A percentile compares a stretch with the other conserved stretches of the same genome.
Conservation (phyloP, 495 filamentous ascomycete species). For the Penicillium waksmanii region DNA sequence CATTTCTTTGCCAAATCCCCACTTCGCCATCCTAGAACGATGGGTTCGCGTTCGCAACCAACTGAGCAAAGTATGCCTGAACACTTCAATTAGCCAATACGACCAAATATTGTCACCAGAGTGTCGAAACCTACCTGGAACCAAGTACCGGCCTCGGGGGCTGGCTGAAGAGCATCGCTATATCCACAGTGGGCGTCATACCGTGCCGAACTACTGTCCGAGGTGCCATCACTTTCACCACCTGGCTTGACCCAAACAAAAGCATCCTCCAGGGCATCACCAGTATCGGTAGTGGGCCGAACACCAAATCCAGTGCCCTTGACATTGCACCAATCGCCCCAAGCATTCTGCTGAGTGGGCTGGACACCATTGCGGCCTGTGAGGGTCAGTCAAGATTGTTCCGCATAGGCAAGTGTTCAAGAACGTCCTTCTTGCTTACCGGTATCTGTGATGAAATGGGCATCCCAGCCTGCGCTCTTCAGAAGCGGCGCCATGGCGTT, state of each 20-base stretch:
- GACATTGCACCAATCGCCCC: conserved; percentile 89
- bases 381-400: background rate
- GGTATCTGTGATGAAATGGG: conserved; percentile 74
- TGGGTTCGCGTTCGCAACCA: conserved; percentile 24
- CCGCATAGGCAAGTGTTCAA: background rate
- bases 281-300: conserved; percentile 66
- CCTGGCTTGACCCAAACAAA: conserved; percentile 88
- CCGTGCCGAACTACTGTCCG: conserved; percentile 59
- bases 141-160: conserved; percentile 80
- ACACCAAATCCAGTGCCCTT: conserved; percentile 74
- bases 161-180: conserved; percentile 60
- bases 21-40: conserved; percentile 9
- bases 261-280: conserved; percentile 65
- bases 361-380: conserved; percentile 67
- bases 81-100: conserved; percentile 12
- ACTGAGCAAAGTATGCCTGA: conserved; percentile 32
- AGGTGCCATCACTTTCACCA: conserved; percentile 80
- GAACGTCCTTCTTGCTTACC: conserved; percentile 28
- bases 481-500: conserved; percentile 67
- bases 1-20: background rate
- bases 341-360: conserved; percentile 61
- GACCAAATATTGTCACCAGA: background rate
- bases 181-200: conserved; percentile 77
- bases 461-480: conserved; percentile 62
- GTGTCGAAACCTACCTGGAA: conserved; percentile 58